Conservation (phyloP, 78 protist species). For the Dictyostelium purpureum region DNA sequence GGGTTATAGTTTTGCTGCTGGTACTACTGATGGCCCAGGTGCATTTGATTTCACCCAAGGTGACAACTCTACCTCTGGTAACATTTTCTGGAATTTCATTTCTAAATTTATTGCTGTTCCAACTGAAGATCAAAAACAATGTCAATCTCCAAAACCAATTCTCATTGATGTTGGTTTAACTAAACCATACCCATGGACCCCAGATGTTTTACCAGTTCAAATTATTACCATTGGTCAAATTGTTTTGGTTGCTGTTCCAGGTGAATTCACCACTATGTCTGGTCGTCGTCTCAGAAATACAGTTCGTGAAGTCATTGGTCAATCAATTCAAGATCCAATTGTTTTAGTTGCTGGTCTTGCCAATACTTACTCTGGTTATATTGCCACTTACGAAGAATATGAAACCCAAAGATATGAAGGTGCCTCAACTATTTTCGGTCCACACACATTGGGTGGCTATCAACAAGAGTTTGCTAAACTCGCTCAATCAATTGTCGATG, state of each 20-base stretch:
- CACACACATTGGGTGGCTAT: constrained; percentile 79
- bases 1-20: constrained; percentile 89
- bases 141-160: constrained; percentile 90
- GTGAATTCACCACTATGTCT: constrained; percentile 90
- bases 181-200: constrained; percentile 70
- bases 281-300: constrained; percentile 85
- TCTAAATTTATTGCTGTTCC: constrained; percentile 68
- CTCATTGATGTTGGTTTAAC: constrained; percentile 82
- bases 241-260: constrained; percentile 84
- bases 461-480: constrained; percentile 76
- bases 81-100: constrained; percentile 81
- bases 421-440: constrained; percentile 88
- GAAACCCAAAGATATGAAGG: constrained; percentile 87
- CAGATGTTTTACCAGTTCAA: constrained; percentile 81
- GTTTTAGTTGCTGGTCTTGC: constrained; percentile 83
- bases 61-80: constrained; percentile 69
- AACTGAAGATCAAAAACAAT: constrained; percentile 69
- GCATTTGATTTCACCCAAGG: constrained; percentile 85
- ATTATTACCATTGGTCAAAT: constrained; percentile 80
- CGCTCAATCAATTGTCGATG: constrained; percentile 52
- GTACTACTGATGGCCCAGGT: constrained; percentile 92
- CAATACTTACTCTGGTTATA: constrained; percentile 83
- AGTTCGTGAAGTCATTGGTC: constrained; percentile 27
- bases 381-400: constrained; percentile 86
- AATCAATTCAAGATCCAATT: constrained; percentile 32